Conservation (phyloP, 306 rosid species). For the Betula pendula region DNA sequence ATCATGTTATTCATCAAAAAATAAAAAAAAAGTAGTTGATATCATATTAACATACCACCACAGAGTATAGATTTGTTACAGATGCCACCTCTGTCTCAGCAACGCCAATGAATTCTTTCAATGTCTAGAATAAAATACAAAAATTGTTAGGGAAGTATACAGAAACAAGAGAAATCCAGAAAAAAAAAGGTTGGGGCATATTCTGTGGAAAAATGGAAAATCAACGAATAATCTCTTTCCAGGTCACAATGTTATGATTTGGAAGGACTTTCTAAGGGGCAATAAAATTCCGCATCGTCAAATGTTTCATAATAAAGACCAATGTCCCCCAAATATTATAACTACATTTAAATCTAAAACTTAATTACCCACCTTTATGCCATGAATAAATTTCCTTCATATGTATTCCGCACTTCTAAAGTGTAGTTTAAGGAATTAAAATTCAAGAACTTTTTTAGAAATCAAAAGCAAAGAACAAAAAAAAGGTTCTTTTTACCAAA, state of each 20-base stretch:
- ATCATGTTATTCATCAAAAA: background rate
- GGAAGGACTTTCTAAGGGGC: background rate
- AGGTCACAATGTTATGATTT: background rate
- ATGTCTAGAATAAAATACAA: slow-evolving; percentile 50
- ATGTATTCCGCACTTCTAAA: no score
- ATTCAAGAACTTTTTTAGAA: no score
- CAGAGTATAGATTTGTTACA: slow-evolving; percentile 70
- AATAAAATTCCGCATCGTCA: background rate
- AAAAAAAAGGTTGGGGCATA: background rate
- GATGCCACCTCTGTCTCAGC: slow-evolving; percentile 82
- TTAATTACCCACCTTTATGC: background rate
- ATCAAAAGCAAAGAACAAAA: no score
- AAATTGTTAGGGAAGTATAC: slow-evolving; percentile 20
- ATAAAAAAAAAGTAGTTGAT: slow-evolving; percentile 1
- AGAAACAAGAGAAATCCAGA: background rate
- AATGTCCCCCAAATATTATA: background rate
- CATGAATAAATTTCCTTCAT: no score
- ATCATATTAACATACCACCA: slow-evolving; percentile 58
- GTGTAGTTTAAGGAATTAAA: no score
- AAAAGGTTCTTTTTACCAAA: background rate
- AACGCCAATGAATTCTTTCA: slow-evolving; percentile 67
- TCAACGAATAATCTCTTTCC: background rate
- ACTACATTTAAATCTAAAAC: background rate
- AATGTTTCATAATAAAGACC: background rate
- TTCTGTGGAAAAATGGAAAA: background rate